Conservation (phyloP, 306 rosid genomes). For the barrel medic (Medicago truncatula) region MtrunA17r5.0-ANR NC_053043.1:25575001-25575500, state of each 20-base stretch:
- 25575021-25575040: constrained; percentile 10
- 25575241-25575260: constrained; percentile 4
- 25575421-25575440: too few species aligned
- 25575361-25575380: not conserved
- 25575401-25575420: too few species aligned
- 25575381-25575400: not conserved
- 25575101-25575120: not conserved
- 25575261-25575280: constrained; percentile 40
- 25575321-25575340: not conserved
- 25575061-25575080: constrained; percentile 13
- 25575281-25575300: constrained; percentile 48
- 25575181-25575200: not conserved
- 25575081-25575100: constrained; percentile 33
- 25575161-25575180: not conserved
- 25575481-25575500: too few species aligned
- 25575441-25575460: too few species aligned
- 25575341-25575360: not conserved
- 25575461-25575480: too few species aligned
- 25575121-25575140: constrained; percentile 9
- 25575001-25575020: not conserved
- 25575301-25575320: rapidly evolving
- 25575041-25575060: constrained; percentile 16
- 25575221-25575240: not conserved
- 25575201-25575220: not conserved
- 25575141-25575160: not conserved